Percentiles rank a stretch among this genome's conserved stretches.
phyloP scores from a whole-genome alignment of 140 eudicot species.

The Cichorium intybus region DNA sequence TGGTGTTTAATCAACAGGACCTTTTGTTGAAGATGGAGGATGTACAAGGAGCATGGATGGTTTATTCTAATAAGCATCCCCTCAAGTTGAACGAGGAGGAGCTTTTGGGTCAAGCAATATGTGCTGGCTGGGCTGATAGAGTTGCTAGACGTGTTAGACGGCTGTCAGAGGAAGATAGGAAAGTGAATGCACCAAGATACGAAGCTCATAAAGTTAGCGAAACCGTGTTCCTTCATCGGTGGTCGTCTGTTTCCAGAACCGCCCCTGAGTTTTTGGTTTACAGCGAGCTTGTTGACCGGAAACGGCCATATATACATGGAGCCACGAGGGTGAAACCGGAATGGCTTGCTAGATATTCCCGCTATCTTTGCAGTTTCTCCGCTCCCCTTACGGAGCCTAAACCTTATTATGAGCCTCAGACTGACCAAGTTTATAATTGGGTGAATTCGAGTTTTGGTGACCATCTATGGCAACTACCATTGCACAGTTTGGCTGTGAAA shows the following conservation, averaged over 20 bases:
- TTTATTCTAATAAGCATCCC: conserved; percentile 45
- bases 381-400: conserved; percentile 73
- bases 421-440: conserved; percentile 60
- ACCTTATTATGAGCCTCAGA: conserved; percentile 62
- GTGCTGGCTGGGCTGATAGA: conserved; percentile 98
- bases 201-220: conserved; percentile 64
- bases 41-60: conserved; percentile 79
- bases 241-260: conserved; percentile 61
- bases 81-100: conserved; percentile 62
- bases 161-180: conserved; percentile 54
- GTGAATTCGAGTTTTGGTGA: conserved; percentile 59
- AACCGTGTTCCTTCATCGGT: conserved; percentile 67
- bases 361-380: conserved; percentile 53
- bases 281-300: conserved; percentile 61
- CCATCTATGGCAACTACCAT: conserved; percentile 76
- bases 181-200: conserved; percentile 59
- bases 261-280: conserved; percentile 82
- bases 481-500: conserved; percentile 48
- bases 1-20: conserved; percentile 57
- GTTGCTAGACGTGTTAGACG: conserved; percentile 61
- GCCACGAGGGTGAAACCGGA: conserved; percentile 75
- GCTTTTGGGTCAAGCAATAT: conserved; percentile 82
- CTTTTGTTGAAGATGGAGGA: conserved; percentile 56
- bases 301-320: conserved; percentile 78
- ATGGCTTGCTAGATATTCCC: conserved; percentile 77